phyloP scores from a whole-genome alignment of 2,329 filamentous ascomycete genomes.

The Pestalotiopsis fici region DNA sequence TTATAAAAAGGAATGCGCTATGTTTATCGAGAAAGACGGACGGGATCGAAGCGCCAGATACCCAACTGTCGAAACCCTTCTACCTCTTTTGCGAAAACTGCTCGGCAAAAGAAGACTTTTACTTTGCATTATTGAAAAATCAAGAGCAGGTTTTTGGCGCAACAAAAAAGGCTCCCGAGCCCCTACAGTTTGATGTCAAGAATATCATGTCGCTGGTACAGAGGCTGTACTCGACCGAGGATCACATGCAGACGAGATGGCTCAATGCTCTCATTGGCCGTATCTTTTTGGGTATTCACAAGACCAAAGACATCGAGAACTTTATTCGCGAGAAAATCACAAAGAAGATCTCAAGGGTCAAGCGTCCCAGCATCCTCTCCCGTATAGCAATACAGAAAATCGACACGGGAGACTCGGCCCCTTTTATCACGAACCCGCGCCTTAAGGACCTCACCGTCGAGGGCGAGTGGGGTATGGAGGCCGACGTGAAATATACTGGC shows the following conservation, averaged over 20 bases:
- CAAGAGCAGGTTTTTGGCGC: slow-evolving; percentile 69
- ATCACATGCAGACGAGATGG: slow-evolving; percentile 89
- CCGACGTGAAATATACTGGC: slow-evolving; percentile 85
- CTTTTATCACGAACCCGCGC: slow-evolving; percentile 84
- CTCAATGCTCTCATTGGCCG: slow-evolving; percentile 89
- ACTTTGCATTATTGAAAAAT: slow-evolving; percentile 85
- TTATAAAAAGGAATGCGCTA: slow-evolving; percentile 92
- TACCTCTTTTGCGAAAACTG: slow-evolving; percentile 94
- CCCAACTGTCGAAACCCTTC: slow-evolving; percentile 74
- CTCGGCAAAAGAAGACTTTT: slow-evolving; percentile 98
- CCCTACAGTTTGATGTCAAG: slow-evolving; percentile 77
- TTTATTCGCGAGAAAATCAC: slow-evolving; percentile 84
- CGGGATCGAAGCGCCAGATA: slow-evolving; percentile 57
- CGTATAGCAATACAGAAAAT: slow-evolving; percentile 82
- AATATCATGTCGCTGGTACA: slow-evolving; percentile 90
- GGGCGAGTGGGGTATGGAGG: slow-evolving; percentile 84
- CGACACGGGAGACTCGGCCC: slow-evolving; percentile 82
- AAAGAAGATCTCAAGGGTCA: slow-evolving; percentile 93
- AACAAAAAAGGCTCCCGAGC: slow-evolving; percentile 62
- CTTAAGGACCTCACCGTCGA: slow-evolving; percentile 89
- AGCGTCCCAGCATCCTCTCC: slow-evolving; percentile 87
- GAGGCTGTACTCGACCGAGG: slow-evolving; percentile 85
- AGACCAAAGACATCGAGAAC: slow-evolving; percentile 77
- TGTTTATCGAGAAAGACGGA: slow-evolving; percentile 69
- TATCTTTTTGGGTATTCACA: slow-evolving; percentile 85